Conservation (phyloP, 1,284 basidiomycete genomes). For the Ceratobasidium sp. region DNA sequence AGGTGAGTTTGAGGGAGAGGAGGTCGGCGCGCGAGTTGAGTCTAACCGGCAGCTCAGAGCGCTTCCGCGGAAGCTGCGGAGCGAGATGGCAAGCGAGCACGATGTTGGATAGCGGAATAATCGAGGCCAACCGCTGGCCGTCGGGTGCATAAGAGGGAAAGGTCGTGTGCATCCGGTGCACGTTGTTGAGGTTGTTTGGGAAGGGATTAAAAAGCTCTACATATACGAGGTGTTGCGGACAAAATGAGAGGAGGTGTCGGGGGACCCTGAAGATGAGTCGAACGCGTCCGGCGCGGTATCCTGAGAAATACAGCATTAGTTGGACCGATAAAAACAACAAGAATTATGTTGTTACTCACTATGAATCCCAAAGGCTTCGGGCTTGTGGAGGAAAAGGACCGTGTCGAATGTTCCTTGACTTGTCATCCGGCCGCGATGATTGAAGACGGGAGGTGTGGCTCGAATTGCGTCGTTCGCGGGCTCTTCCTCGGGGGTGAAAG, state of each 20-base stretch:
- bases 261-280: slow-evolving; percentile 4
- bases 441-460: no score
- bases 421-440: no score
- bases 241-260: not conserved
- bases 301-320: no score
- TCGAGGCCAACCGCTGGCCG: not conserved
- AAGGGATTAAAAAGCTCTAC: not conserved
- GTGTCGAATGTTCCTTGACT: no score
- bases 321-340: no score
- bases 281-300: slow-evolving; percentile 6
- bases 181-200: not conserved
- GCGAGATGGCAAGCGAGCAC: slow-evolving; percentile 3
- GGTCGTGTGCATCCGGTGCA: not conserved
- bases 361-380: no score
- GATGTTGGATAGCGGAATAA: not conserved
- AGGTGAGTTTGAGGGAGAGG: not conserved
- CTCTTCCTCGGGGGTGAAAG: no score
- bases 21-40: not conserved
- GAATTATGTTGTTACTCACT: no score
- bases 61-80: not conserved
- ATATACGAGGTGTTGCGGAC: not conserved
- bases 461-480: no score
- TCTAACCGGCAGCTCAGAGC: no score
- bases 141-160: not conserved
- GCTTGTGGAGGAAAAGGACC: no score